Evolutionary conservation across 441 rosid genomes (phyloP).

Genomic region (Gossypium lobatum): DNA sequence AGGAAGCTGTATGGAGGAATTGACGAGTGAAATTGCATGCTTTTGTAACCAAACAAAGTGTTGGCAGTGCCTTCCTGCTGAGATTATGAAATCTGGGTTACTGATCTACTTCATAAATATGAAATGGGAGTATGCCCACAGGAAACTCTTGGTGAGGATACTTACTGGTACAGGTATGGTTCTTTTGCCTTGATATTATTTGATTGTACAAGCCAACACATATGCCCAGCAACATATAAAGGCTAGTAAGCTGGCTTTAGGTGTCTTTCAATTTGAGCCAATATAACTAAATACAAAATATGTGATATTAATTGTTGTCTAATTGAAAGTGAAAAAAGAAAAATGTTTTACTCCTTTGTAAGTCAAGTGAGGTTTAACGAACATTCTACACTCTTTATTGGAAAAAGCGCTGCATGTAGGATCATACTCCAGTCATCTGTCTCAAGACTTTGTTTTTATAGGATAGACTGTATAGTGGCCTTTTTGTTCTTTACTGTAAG

Average conservation of each 20-base stretch:
- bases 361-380: neutral
- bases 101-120: slow-evolving; percentile 37
- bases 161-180: slow-evolving; percentile 63
- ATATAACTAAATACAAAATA: neutral
- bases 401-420: neutral
- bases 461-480: neutral
- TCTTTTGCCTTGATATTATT: slow-evolving; percentile 18
- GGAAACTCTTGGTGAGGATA: slow-evolving; percentile 49
- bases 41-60: slow-evolving; percentile 55
- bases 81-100: slow-evolving; percentile 46
- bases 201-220: neutral
- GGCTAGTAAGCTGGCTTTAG: neutral
- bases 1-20: slow-evolving; percentile 24
- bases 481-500: neutral
- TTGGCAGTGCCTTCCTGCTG: slow-evolving; percentile 48
- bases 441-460: neutral
- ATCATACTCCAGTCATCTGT: neutral
- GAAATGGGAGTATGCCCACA: slow-evolving; percentile 67
- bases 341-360: neutral
- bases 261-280: neutral
- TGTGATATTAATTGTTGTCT: neutral
- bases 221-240: neutral
- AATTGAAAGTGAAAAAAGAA: neutral
- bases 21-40: slow-evolving; percentile 33
- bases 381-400: neutral